Evolutionary conservation across 2,329 filamentous ascomycete species (phyloP).

Genomic region (Penicillium frequentans): DNA sequence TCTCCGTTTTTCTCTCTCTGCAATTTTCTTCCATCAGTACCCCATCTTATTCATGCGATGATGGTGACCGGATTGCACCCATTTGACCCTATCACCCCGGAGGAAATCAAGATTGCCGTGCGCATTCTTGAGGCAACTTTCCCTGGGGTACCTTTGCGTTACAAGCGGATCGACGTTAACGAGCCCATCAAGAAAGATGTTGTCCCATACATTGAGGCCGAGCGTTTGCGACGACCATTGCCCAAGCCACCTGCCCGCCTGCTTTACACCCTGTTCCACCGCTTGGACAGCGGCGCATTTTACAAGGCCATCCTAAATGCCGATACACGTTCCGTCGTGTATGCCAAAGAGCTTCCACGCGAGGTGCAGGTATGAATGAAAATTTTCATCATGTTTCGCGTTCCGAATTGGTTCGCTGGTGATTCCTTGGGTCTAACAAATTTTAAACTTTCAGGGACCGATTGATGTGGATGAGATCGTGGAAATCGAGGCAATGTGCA

Average conservation of each 20-base stretch:
- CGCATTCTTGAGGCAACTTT: constrained; percentile 38
- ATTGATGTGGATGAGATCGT: constrained; percentile 61
- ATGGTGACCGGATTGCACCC: constrained; percentile 29
- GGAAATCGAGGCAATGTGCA: constrained; percentile 56
- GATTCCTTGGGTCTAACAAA: constrained; percentile 43
- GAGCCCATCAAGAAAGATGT: constrained; percentile 63
- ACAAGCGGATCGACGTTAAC: constrained; percentile 67
- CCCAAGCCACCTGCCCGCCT: constrained; percentile 52
- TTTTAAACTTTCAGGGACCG: constrained; percentile 55
- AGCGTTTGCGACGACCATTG: constrained; percentile 53
- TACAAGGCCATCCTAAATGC: constrained; percentile 42
- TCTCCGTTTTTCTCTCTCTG: not conserved
- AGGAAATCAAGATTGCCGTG: constrained; percentile 38
- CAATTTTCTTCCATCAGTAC: not conserved
- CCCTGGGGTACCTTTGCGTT: constrained; percentile 43
- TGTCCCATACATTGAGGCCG: constrained; percentile 62
- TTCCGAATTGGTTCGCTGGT: constrained; percentile 35
- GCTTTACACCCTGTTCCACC: constrained; percentile 54
- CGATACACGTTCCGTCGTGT: constrained; percentile 36
- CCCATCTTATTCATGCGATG: not conserved
- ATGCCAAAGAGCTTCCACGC: constrained; percentile 46
- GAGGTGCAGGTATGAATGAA: constrained; percentile 42
- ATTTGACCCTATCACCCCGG: constrained; percentile 40
- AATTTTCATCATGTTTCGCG: not conserved
- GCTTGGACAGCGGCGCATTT: constrained; percentile 43